A percentile compares a stretch with the other conserved stretches of the same genome.
Conservation (phyloP, 176 grass and related monocot genomes). For the sorghum (Sorghum bicolor) region Sorghum_bicolor_NCBIv3 NC_012872.2:12084501-12085000, state of each 20-base stretch:
- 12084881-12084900: background rate
- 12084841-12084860: background rate
- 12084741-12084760: constrained; percentile 5
- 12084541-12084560: background rate
- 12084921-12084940: too few relatives aligned
- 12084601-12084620: constrained; percentile 2
- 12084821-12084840: background rate
- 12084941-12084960: background rate
- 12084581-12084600: constrained; percentile 3
- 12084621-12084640: background rate
- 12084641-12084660: too few relatives aligned
- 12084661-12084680: too few relatives aligned
- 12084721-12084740: too few relatives aligned
- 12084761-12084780: background rate
- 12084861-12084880: background rate
- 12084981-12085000: too few relatives aligned
- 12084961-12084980: too few relatives aligned
- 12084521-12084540: background rate
- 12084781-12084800: constrained; percentile 27
- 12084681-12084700: background rate
- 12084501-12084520: constrained; percentile 11
- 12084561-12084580: background rate
- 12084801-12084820: background rate
- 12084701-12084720: too few relatives aligned
- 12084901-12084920: background rate